Evolutionary conservation across 106 monocot genomes (phyloP).

Genomic region (Apostasia ramifera): DNA sequence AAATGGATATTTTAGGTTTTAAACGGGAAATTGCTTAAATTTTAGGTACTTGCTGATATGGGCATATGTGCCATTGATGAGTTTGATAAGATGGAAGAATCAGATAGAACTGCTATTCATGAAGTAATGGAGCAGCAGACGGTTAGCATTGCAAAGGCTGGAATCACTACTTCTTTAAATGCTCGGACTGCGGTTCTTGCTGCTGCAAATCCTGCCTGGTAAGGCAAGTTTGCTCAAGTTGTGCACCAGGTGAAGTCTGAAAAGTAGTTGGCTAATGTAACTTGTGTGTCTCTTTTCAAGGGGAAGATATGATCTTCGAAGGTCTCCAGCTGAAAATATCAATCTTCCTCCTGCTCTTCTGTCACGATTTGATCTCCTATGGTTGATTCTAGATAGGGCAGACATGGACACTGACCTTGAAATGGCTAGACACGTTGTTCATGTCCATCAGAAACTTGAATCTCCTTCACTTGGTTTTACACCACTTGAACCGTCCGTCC

Average conservation of each 20-base stretch:
- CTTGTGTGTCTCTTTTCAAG: constrained; percentile 25
- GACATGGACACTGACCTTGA: constrained; percentile 96
- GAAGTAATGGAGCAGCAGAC: constrained; percentile 99
- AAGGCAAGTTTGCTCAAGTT: constrained; percentile 3
- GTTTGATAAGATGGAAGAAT: constrained; percentile 99
- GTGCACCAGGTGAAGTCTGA: not conserved
- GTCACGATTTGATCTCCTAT: constrained; percentile 92
- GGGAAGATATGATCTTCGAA: constrained; percentile 95
- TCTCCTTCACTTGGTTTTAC: constrained; percentile 88
- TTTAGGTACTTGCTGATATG: constrained; percentile 90
- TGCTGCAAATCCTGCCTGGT: constrained; percentile 99
- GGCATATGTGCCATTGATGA: constrained; percentile 99
- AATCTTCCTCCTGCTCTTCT: constrained; percentile 97
- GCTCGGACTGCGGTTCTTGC: constrained; percentile 95
- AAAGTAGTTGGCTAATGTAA: not conserved
- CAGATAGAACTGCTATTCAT: constrained; percentile 91
- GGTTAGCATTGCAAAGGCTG: constrained; percentile 98
- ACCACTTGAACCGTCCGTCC: constrained; percentile 86
- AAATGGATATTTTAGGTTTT: not conserved
- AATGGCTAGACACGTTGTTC: constrained; percentile 89
- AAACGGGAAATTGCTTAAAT: not conserved
- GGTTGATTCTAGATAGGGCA: constrained; percentile 93
- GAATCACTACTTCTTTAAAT: constrained; percentile 94
- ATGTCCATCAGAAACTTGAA: constrained; percentile 93
- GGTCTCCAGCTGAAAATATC: constrained; percentile 95